Conservation (phyloP, 2,329 filamentous ascomycete species). For the Epichloe glyceriae region DNA sequence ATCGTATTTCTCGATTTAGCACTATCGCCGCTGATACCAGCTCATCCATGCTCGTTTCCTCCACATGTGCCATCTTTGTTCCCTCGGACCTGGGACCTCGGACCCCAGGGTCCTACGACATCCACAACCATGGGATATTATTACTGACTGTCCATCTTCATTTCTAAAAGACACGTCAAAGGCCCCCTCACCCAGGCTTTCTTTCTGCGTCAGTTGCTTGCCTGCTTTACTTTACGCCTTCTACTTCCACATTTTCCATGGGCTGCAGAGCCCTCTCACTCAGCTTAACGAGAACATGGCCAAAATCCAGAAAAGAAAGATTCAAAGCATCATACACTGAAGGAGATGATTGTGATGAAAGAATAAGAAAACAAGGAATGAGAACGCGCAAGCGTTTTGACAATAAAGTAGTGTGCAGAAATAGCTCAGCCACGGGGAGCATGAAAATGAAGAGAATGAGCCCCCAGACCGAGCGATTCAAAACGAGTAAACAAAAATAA, state of each 20-base stretch:
- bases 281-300: neutral
- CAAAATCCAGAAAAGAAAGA: conserved; percentile 6
- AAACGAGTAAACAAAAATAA: conserved; percentile 8
- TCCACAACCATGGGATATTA: neutral
- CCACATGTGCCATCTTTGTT: neutral
- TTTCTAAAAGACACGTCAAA: neutral
- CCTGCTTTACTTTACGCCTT: neutral
- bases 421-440: neutral
- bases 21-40: neutral
- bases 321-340: conserved; percentile 19
- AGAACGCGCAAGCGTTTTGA: neutral
- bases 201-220: neutral
- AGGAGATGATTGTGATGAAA: conserved; percentile 8
- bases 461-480: conserved; percentile 13
- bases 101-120: neutral
- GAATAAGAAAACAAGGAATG: conserved; percentile 18
- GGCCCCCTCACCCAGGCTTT: neutral
- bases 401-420: neutral
- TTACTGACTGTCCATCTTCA: neutral
- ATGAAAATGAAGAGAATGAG: conserved; percentile 6
- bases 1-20: neutral
- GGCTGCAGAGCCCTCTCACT: neutral
- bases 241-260: neutral
- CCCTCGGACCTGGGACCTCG: neutral
- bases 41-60: neutral